A percentile compares a stretch with the other conserved stretches of the same genome.
Conservation (phyloP, 371 early-diverging fungal genomes). For the Choanephora cucurbitarum region DNA sequence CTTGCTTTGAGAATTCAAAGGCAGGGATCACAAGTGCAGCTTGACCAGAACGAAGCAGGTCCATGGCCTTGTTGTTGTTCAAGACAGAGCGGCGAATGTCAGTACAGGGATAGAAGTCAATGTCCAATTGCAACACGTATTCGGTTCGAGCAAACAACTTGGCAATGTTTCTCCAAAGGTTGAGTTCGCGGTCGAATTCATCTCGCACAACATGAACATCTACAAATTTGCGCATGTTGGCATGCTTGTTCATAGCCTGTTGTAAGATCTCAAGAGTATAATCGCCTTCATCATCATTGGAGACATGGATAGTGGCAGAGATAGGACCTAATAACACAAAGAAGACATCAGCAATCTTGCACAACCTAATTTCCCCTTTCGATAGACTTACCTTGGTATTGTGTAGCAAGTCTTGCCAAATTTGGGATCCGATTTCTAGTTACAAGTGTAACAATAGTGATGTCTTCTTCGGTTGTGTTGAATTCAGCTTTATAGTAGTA, state of each 20-base stretch:
- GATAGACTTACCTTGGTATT: conserved; percentile 55
- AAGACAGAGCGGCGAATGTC: conserved; percentile 47
- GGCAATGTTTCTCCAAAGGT: conserved; percentile 66
- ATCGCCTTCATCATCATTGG: conserved; percentile 50
- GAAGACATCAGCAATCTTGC: conserved; percentile 1
- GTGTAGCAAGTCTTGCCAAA: conserved; percentile 49
- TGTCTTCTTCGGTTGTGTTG: conserved; percentile 47
- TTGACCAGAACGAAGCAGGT: conserved; percentile 34
- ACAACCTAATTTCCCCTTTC: too few relatives aligned
- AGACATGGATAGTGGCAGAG: conserved; percentile 60
- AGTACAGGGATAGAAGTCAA: conserved; percentile 63
- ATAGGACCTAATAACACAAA: conserved; percentile 54
- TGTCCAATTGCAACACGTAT: conserved; percentile 63
- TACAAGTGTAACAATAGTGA: conserved; percentile 59
- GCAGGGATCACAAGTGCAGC: conserved; percentile 62
- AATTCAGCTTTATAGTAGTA: conserved; percentile 54
- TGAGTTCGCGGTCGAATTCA: conserved; percentile 60
- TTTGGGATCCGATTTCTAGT: conserved; percentile 53
- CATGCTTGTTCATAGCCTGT: conserved; percentile 44
- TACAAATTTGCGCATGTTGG: conserved; percentile 52
- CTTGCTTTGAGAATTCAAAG: conserved; percentile 57
- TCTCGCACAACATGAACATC: conserved; percentile 63
- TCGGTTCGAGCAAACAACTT: conserved; percentile 61
- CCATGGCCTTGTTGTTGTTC: conserved; percentile 38
- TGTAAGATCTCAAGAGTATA: conserved; percentile 44